Conservation (phyloP, 257 asterid species). For the Petrea volubilis region DNA sequence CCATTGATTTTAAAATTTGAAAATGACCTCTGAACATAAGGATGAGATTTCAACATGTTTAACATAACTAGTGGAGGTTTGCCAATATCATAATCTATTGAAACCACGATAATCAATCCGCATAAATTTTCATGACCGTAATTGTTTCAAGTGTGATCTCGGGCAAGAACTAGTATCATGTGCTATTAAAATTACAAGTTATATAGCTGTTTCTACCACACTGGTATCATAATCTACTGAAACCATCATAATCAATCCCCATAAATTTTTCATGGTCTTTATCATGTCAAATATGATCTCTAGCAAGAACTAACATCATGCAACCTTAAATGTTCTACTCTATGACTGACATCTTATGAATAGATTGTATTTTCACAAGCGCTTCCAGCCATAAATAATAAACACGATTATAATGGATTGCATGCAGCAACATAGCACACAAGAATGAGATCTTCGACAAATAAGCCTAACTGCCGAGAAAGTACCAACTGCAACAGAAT, state of each 20-base stretch:
- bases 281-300: background rate
- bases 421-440: background rate
- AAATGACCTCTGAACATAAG: background rate
- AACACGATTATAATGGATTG: background rate
- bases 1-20: background rate
- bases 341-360: background rate
- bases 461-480: constrained; percentile 13
- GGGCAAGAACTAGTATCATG: no score
- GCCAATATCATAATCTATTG: background rate
- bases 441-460: background rate
- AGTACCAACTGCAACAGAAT: background rate
- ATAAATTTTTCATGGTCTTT: background rate
- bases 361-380: background rate
- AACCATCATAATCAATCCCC: background rate
- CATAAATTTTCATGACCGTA: background rate
- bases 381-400: background rate
- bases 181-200: no score
- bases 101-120: background rate
- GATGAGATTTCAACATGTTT: background rate
- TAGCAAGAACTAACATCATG: background rate
- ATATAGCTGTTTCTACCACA: no score
- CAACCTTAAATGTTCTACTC: background rate
- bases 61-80: background rate
- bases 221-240: background rate
- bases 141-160: no score